These are phyloP conservation scores for Populus pruinosa DNA, from an alignment of 345 rosid genomes.

Conservation along the genomic window DNA sequence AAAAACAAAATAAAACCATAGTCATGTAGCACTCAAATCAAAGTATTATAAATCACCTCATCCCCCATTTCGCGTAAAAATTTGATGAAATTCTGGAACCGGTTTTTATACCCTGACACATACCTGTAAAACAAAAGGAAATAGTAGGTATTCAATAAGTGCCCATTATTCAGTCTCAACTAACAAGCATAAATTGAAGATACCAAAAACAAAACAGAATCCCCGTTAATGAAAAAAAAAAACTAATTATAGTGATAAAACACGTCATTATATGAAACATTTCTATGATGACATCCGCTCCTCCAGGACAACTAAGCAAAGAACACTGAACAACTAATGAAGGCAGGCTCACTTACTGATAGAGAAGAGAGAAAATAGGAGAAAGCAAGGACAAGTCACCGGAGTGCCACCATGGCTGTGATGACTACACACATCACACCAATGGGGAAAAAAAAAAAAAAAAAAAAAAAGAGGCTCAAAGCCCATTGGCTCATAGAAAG, in stretches of 20 bases:
- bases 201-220: not conserved
- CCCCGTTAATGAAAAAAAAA: not conserved
- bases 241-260: not conserved
- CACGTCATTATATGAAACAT: not conserved
- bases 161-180: not conserved
- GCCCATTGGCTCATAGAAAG: too few relatives aligned
- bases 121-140: slow-evolving; percentile 61
- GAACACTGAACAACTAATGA: too few relatives aligned
- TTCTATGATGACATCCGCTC: not conserved
- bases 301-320: not conserved
- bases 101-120: slow-evolving; percentile 93
- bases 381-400: too few relatives aligned
- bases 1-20: not conserved
- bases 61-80: slow-evolving; percentile 97
- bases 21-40: not conserved
- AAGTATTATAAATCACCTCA: slow-evolving; percentile 54
- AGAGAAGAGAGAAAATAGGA: too few relatives aligned
- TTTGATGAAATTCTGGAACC: slow-evolving; percentile 94
- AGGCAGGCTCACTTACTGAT: too few relatives aligned
- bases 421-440: too few relatives aligned
- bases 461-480: too few relatives aligned
- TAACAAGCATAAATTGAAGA: not conserved
- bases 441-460: too few relatives aligned
- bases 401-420: too few relatives aligned
- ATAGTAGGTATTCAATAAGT: not conserved